phyloP scores from a whole-genome alignment of 2,329 filamentous ascomycete species.

The Leptographium wingfieldii region DNA sequence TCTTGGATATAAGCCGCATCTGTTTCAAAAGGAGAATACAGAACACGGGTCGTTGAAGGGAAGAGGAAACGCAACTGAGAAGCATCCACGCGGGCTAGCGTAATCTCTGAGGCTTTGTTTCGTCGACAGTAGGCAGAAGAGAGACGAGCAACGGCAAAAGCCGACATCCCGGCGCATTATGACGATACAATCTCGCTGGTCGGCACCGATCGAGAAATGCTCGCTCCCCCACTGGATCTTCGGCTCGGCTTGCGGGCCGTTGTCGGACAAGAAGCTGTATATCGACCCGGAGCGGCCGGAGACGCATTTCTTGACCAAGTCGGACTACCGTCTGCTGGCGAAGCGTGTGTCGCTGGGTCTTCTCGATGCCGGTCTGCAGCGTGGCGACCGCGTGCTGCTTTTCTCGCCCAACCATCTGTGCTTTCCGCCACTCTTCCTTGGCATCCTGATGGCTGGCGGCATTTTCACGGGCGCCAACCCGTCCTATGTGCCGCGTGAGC shows the following conservation, averaged over 20 bases:
- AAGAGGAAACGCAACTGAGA: not conserved
- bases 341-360: slow-evolving; percentile 62
- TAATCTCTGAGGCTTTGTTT: not conserved
- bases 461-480: slow-evolving; percentile 53
- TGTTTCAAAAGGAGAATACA: too few species aligned
- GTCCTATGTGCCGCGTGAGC: slow-evolving; percentile 48
- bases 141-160: not conserved
- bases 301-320: slow-evolving; percentile 50
- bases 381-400: slow-evolving; percentile 58
- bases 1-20: not conserved
- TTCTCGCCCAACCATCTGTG: slow-evolving; percentile 64
- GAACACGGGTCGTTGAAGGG: too few species aligned
- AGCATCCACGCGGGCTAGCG: not conserved
- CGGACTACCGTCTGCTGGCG: slow-evolving; percentile 54
- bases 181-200: slow-evolving; percentile 36
- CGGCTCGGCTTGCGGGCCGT: slow-evolving; percentile 29
- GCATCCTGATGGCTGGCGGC: slow-evolving; percentile 64
- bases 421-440: slow-evolving; percentile 58
- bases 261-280: slow-evolving; percentile 34
- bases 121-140: too few species aligned
- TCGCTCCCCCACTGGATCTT: slow-evolving; percentile 46
- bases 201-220: slow-evolving; percentile 28
- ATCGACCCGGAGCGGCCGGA: slow-evolving; percentile 56
- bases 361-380: slow-evolving; percentile 47
- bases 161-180: slow-evolving; percentile 18